phyloP scores from a whole-genome alignment of 1,284 basidiomycete species.

The Apiotrichum gracile region DNA sequence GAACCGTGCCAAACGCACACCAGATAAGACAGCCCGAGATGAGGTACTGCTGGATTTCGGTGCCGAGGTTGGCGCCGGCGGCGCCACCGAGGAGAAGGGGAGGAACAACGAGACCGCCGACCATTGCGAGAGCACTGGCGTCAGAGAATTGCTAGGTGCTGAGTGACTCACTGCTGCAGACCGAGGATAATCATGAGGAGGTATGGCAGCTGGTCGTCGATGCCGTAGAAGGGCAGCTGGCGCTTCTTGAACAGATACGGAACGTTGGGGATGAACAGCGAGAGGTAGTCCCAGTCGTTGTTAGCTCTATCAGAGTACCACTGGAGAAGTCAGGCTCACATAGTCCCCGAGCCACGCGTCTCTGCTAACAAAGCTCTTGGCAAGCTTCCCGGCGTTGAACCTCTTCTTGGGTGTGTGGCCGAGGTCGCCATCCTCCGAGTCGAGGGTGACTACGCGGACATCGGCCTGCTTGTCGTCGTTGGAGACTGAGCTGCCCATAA shows the following conservation, averaged over 20 bases:
- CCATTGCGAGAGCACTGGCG: conserved; percentile 28
- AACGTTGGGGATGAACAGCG: conserved; percentile 32
- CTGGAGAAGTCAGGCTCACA: conserved; percentile 8
- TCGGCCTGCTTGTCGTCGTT: background rate
- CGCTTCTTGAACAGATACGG: conserved; percentile 21
- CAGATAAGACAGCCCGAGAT: conserved; percentile 32
- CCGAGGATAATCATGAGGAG: conserved; percentile 30
- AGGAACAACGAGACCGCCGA: conserved; percentile 29
- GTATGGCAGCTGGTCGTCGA: conserved; percentile 27
- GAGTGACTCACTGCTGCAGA: conserved; percentile 25
- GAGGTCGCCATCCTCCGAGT: conserved; percentile 6
- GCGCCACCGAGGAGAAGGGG: conserved; percentile 27
- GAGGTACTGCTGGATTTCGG: conserved; percentile 27
- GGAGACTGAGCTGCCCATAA: too few species aligned
- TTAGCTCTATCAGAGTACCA: background rate
- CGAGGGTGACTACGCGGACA: conserved; percentile 7
- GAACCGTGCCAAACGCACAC: conserved; percentile 27
- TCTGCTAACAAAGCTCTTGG: conserved; percentile 17
- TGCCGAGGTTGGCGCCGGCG: conserved; percentile 25
- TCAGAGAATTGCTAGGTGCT: background rate
- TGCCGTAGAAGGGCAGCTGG: conserved; percentile 31
- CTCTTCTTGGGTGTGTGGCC: conserved; percentile 11
- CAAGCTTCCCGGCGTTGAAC: conserved; percentile 3
- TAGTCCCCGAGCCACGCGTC: conserved; percentile 32
- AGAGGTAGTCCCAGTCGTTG: conserved; percentile 22